Conservation (phyloP, 2,329 filamentous ascomycete genomes). For the Colletotrichum musae region DNA sequence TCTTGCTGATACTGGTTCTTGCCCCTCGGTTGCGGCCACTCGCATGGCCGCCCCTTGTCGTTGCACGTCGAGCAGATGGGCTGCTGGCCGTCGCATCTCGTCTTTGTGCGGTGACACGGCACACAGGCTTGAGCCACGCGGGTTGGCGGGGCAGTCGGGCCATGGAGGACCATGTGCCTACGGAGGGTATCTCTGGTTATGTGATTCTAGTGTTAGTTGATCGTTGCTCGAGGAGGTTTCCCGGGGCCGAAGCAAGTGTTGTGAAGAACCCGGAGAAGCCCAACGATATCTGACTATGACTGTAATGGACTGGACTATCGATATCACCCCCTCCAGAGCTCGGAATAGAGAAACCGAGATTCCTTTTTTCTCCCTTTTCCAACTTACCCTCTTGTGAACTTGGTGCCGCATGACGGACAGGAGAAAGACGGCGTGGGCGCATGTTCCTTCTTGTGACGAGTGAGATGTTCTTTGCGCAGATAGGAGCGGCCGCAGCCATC, state of each 20-base stretch:
- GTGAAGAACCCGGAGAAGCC: neutral
- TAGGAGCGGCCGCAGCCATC: slow-evolving; percentile 38
- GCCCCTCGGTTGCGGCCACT: slow-evolving; percentile 24
- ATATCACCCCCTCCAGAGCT: neutral
- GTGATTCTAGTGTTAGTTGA: slow-evolving; percentile 10
- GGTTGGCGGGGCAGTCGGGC: slow-evolving; percentile 31
- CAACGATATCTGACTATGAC: neutral
- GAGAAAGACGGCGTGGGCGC: slow-evolving; percentile 15
- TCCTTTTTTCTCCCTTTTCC: neutral
- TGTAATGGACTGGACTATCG: neutral
- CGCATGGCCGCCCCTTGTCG: slow-evolving; percentile 28
- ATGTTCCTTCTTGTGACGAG: slow-evolving; percentile 37
- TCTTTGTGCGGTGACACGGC: slow-evolving; percentile 35
- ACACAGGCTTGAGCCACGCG: slow-evolving; percentile 36
- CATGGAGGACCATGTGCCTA: slow-evolving; percentile 36
- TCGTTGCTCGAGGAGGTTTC: neutral
- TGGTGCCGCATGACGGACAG: slow-evolving; percentile 29
- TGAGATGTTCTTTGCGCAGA: slow-evolving; percentile 36
- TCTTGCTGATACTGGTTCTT: neutral
- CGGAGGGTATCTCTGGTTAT: slow-evolving; percentile 31
- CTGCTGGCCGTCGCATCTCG: slow-evolving; percentile 34
- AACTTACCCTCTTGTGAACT: slow-evolving; percentile 36
- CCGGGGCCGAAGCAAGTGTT: neutral
- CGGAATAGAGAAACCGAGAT: neutral
- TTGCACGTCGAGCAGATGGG: slow-evolving; percentile 29